Evolutionary conservation across 139 green algal species (phyloP), one percentile per base, ranked within the genome.

Genomic region (Coccomyxa sp.): DNA sequence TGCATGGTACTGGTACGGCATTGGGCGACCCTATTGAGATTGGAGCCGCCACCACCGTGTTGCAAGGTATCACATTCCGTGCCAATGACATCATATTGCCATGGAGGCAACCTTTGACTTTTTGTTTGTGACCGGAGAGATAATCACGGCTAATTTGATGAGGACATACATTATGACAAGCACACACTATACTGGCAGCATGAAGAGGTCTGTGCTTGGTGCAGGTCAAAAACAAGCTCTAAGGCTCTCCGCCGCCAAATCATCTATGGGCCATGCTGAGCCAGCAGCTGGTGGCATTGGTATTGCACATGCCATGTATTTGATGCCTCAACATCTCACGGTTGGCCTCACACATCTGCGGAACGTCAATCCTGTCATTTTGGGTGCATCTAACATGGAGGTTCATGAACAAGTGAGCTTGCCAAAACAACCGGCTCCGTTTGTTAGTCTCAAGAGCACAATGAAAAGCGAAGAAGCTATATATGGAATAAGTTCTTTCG

Each of bases 1-100:
- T 95, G 86, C 93, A 97, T 72, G 92, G 92, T 82, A 97, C 92
- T 22, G 91, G 90, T 35, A 95, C 92, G 1, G 55, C 87, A 8
- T 87, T 95, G 50, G 89, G 93, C 7, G 94, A 98, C 64, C 92
- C 93, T 50, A 97, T 98, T 55, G 94, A 98, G 81, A 81, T 96
- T 10, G 92, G 94, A 8, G 94, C 92, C 18, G 81, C 82, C 33
- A 74, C 58, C 0, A 80, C 85, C 9, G 79, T 85, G 7, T 72
- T 89, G 12, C 36, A 9, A 35, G 74, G 74, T 38, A 14, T 24
- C 7, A 39, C 8, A n/a, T n/a, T n/a, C n/a, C n/a, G n/a, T n/a
- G n/a, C n/a, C n/a, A n/a, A n/a, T n/a, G n/a, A n/a, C n/a, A n/a
- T n/a, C n/a, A n/a, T n/a, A n/a, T n/a, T n/a, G n/a, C n/a, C n/a